Evolutionary conservation across 495 filamentous ascomycete genomes (phyloP), one percentile per base, ranked within the genome.

Genomic region (Lasiosphaeria ovina): DNA sequence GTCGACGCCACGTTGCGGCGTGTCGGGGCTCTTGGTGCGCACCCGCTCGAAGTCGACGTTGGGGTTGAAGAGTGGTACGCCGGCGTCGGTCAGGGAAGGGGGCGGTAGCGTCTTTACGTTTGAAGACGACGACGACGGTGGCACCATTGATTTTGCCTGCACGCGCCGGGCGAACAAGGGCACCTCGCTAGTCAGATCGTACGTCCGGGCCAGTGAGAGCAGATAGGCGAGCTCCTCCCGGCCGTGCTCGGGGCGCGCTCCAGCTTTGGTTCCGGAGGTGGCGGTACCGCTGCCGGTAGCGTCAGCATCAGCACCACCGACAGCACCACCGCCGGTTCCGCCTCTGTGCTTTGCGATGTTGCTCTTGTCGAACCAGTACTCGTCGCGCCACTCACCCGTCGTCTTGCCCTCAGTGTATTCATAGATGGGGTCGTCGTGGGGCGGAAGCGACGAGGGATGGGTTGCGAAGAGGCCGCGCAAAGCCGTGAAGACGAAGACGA

Each of bases 361-460:
- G 44, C 44, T 47, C 44, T 47, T 47, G 12, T 47, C 44, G 44
- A 47, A 47, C 44, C 44, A 47, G 44, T 14, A 47, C 44, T 47
- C 44, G 44, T 47, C 44, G 12, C 44, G 44, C 44, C 44, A 47
- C 12, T 5, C 8, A n/a, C 44, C 44, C 44, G 7, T 9, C 1
- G 44, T 47, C 44, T 47, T 47, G 11, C 44, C 44, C 44, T 47
- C 44, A 4, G 44, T 47, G 44, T 47, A 47, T 5, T 11, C 16
- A 14, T 47, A 47, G 44, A 47, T 47, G 44, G 12, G 12, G 44
- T 24, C 24, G 24, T 24, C 24, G 24, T 24, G 44, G 44, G 12
- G 12, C 16, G 8, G 38, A 42, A 12, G 12, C 44, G 44, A n/a
- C 44, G 44, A 11, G 8, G 38, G 38, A 1, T 7, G 12, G 44